Conservation (phyloP, 2,329 filamentous ascomycete genomes). For the Phaeophleospora eucalypticola region DNA sequence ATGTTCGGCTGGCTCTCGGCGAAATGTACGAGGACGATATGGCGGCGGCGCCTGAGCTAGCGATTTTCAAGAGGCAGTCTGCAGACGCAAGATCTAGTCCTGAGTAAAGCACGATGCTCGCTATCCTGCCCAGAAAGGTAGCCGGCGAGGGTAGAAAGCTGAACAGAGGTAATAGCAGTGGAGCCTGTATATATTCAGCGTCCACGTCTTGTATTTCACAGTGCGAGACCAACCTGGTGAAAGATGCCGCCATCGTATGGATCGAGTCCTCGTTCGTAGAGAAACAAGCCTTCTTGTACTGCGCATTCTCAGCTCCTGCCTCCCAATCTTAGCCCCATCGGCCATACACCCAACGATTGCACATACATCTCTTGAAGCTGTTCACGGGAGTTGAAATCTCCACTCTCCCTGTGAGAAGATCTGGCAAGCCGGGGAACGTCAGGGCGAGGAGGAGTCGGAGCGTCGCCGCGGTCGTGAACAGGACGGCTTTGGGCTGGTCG, state of each 20-base stretch:
- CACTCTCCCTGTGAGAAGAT: conserved; percentile 82
- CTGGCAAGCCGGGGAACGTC: conserved; percentile 76
- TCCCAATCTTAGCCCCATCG: conserved; percentile 11
- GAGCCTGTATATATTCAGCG: conserved; percentile 56
- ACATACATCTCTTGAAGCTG: conserved; percentile 92
- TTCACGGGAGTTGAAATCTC: conserved; percentile 96
- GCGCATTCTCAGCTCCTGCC: conserved; percentile 29
- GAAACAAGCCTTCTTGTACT: conserved; percentile 95
- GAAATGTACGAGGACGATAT: conserved; percentile 75
- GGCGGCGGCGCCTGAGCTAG: conserved; percentile 72
- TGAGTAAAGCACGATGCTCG: conserved; percentile 77
- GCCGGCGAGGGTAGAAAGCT: conserved; percentile 77
- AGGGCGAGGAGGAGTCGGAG: conserved; percentile 76
- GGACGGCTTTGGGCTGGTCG: conserved; percentile 50
- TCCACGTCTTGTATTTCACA: background rate
- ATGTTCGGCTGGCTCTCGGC: conserved; percentile 67
- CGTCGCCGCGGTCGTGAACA: conserved; percentile 72
- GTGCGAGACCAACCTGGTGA: conserved; percentile 52
- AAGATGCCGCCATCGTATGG: conserved; percentile 92
- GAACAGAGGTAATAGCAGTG: conserved; percentile 86
- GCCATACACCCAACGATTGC: background rate
- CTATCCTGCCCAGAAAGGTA: conserved; percentile 33
- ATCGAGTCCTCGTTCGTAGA: conserved; percentile 93
- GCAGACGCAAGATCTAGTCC: conserved; percentile 78
- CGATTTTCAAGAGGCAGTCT: conserved; percentile 71